Evolutionary conservation across 306 rosid species (phyloP).

Genomic region (Castanea mollissima): DNA sequence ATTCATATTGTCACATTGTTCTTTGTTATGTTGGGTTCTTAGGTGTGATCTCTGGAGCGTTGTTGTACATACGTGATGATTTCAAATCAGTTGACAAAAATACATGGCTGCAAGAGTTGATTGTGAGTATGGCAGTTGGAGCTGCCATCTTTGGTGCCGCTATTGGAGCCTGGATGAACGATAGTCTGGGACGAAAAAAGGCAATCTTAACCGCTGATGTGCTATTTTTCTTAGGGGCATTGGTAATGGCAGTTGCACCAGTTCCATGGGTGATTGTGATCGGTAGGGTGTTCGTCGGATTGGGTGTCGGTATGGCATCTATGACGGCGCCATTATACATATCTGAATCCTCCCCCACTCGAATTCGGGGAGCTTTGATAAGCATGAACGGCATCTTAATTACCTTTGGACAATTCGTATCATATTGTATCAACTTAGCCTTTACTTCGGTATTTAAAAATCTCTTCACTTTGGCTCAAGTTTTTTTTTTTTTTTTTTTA

Average conservation of each 20-base stretch:
- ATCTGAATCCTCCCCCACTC: conserved; percentile 86
- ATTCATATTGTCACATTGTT: no score
- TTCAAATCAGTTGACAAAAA: conserved; percentile 56
- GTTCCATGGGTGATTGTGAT: conserved; percentile 63
- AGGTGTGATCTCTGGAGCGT: conserved; percentile 95
- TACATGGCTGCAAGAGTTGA: conserved; percentile 88
- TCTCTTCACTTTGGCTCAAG: not conserved
- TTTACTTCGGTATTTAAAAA: conserved; percentile 54
- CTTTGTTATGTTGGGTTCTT: not conserved
- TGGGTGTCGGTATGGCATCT: conserved; percentile 92
- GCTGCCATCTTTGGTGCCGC: conserved; percentile 96
- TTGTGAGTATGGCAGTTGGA: conserved; percentile 87
- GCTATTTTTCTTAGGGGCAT: conserved; percentile 58
- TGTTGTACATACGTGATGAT: conserved; percentile 75
- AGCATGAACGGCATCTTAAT: conserved; percentile 66
- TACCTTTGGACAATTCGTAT: conserved; percentile 78
- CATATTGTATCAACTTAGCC: conserved; percentile 73
- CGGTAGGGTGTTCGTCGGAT: conserved; percentile 75
- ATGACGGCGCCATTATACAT: conserved; percentile 89
- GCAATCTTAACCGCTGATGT: conserved; percentile 63
- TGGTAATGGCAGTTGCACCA: conserved; percentile 73
- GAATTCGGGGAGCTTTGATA: conserved; percentile 80
- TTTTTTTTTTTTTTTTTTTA: not conserved
- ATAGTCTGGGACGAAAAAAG: conserved; percentile 61
- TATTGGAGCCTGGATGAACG: conserved; percentile 81